phyloP scores from a whole-genome alignment of 768 basidiomycete genomes.

The Dentipellis fragilis region DNA sequence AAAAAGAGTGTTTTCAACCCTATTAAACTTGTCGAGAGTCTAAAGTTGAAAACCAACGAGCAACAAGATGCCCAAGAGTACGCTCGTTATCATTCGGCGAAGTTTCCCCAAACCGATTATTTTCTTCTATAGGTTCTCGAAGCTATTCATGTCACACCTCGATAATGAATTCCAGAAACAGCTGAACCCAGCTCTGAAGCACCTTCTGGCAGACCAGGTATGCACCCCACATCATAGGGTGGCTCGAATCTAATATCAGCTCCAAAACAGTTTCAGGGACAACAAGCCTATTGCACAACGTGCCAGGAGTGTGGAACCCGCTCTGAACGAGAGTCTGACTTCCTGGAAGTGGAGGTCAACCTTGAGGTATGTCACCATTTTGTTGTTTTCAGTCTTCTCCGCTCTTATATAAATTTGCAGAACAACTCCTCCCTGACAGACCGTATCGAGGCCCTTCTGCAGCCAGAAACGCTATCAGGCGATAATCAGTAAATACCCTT shows the following conservation, averaged over 20 bases:
- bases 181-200: conserved; percentile 44
- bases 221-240: conserved; percentile 3
- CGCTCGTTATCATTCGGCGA: not conserved
- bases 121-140: conserved; percentile 61
- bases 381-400: not conserved
- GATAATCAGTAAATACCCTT: conserved; percentile 63
- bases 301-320: conserved; percentile 60
- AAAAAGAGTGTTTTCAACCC: conserved; percentile 72
- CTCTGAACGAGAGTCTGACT: conserved; percentile 63
- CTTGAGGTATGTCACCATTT: conserved; percentile 43
- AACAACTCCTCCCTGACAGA: conserved; percentile 67
- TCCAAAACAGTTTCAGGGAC: conserved; percentile 70
- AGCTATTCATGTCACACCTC: conserved; percentile 86
- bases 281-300: conserved; percentile 67
- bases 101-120: not conserved
- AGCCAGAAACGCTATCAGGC: conserved; percentile 64
- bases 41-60: conserved; percentile 70
- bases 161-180: conserved; percentile 86
- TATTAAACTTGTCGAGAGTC: conserved; percentile 70
- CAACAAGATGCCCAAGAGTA: conserved; percentile 96
- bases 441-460: conserved; percentile 51
- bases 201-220: conserved; percentile 69
- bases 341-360: conserved; percentile 83
- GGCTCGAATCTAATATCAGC: not conserved
- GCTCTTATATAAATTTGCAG: conserved; percentile 25